Base-by-base conservation (phyloP, 305 asterid genomes). In the Fraxinus platypoda region DNA sequence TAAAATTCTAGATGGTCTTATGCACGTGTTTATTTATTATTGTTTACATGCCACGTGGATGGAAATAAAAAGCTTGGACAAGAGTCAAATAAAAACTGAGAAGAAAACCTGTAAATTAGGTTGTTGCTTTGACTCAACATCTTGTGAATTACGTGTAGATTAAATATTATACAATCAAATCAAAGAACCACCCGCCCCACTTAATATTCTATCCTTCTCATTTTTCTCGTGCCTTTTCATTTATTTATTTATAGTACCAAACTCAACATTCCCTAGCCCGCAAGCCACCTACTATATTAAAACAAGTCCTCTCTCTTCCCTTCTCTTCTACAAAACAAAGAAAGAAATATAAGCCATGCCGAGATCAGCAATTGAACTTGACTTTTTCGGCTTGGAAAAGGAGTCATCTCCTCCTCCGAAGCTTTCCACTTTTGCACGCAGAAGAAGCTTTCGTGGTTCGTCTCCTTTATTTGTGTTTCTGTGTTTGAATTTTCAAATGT, bases 361-460 rank as follows among this genome's bases (percentile, higher is more conserved):
- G 3, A 78, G 41, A 84, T n/a, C 88, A 6, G 81, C 83, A 23
- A 9, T 43, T 7, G 86, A 83, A 19, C 86, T 81, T 77, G 88
- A 86, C 78, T 81, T 86, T 35, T 86, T 84, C 79, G 52, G 73
- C 83, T 71, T 78, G 89, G 87, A 80, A 79, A 87, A 84, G 37
- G 84, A 75, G 28, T 23, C 68, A 57, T 77, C 81, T 57, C 79
- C 82, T 3, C 54, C 82, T 3, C 54, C 76, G 6, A 28, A 57
- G 15, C 75, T 84, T 26, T 77, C 82, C 31, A 31, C 74, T 26
- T 84, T 85, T 17, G 80, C 88, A 25, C 88, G 92, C 35, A 35
- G 85, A 49, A 74, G 89, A 83, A 91, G 91, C 87, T 91, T 89
- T 80, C 91, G 91, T 46, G 94, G 94, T 90, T 54, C 9, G 80